Evolutionary conservation across 257 asterid species (phyloP), one percentile per base, ranked within the genome.

Genomic region (Solanum corneliomulleri): DNA sequence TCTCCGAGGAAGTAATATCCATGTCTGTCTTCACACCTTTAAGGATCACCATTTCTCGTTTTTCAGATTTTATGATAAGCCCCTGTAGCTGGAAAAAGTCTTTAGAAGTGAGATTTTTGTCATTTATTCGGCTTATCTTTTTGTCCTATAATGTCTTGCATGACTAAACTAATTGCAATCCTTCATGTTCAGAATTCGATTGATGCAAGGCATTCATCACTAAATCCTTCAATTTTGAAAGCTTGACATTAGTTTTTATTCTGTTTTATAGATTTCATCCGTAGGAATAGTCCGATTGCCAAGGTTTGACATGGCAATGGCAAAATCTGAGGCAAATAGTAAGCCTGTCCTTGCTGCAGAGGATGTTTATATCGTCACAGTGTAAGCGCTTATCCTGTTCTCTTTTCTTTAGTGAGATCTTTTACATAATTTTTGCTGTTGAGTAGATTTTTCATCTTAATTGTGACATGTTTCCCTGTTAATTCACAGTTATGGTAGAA

Each of bases 211-310:
- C 41, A 47, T 81, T 81, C 85, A 49, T 33, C 33, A 52, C 35
- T 41, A 37, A 11, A 49, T 85, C 81, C 72, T 52, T 76, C 83
- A n/a, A 86, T 74, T 82, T 85, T 85, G 52, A 74, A 87, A 41
- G 86, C 74, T 82, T 89, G 87, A 89, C 56, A 44, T 85, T 21
- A 75, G 87, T 76, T 86, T 49, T 39, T 41, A 58, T 90, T 89
- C 88, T 86, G 86, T 64, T 88, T 75, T 87, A n/a, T 78, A 97
- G 99, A 90, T 97, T 87, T 97, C 99, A 88, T 95, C 98, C 31
- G 95, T 93, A 44, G 99, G 99, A 89, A 93, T 92, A 84, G 91
- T 96, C 88, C 96, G 96, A 81, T 91, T 95, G 91, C 99, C 99
- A 45, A 93, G 90, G 92, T 97, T 97, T 88, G 99, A 97, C 90